Evolutionary conservation across 2,329 filamentous ascomycete species (phyloP), one percentile per base, ranked within the genome.

Genomic region (Diaporthe humulicola): DNA sequence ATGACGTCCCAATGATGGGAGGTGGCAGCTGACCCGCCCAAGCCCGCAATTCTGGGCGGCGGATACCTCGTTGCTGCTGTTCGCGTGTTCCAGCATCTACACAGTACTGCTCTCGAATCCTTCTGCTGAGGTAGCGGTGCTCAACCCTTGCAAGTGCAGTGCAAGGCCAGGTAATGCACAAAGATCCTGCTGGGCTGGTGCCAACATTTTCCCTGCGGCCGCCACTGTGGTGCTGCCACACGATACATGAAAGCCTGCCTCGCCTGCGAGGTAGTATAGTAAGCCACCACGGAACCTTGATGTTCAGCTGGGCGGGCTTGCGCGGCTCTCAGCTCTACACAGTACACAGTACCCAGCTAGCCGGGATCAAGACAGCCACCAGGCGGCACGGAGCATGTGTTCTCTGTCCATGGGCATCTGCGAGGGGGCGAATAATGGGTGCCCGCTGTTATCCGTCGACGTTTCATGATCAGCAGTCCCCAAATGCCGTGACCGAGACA

Each of bases 301-400:
- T 8, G 42, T 17, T 38, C 25, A 48, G 52, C 72, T 36, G 61
- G 60, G 64, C 54, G 61, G 45, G 61, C 57, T 73, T 73, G 74
- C 74, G 74, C 70, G 74, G 70, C 74, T 54, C 69, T 70, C 61
- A 67, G 64, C 64, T 67, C 64, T 5, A 25, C 22, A 8, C 33
- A 36, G 38, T 12, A n/a, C n/a, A n/a, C n/a, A n/a, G n/a, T 64
- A 28, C 36, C 64, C 45, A 52, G 45, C 64, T 73, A 40, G 61
- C 64, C 42, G 50, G 40, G 73, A 74, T 74, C 73, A 61, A 45
- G 42, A 50, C 72, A 74, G 74, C 72, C 74, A 74, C 72, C 64
- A 30, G 36, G 50, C 56, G 71, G 56, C 57, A 60, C 56, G 45
- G 33, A 52, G 70, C 70, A 71, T 38, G 42, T 48, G 70, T 48